Conservation (phyloP, 2,329 filamentous ascomycete genomes). For the Aspergillus glaucus region DNA sequence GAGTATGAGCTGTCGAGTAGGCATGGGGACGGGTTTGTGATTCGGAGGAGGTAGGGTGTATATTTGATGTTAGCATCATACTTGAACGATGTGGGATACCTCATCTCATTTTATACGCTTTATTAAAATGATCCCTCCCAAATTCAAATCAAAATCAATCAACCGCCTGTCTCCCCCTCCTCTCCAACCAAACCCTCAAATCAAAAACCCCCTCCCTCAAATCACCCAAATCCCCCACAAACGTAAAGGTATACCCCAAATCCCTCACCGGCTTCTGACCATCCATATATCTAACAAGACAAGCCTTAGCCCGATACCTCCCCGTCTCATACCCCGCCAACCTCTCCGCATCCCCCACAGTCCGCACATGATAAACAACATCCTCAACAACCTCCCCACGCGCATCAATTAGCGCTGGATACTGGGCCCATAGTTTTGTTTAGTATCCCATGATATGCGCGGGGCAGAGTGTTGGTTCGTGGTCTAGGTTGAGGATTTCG, state of each 20-base stretch:
- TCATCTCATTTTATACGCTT: no score
- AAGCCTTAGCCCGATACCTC: constrained; percentile 5
- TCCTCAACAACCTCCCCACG: constrained; percentile 8
- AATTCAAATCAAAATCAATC: not conserved
- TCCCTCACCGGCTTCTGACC: not conserved
- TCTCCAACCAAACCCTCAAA: not conserved
- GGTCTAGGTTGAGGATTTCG: constrained; percentile 12
- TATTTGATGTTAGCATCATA: no score
- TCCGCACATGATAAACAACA: constrained; percentile 11
- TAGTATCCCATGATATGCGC: constrained; percentile 13
- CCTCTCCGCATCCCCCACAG: constrained; percentile 6
- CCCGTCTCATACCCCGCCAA: constrained; percentile 12
- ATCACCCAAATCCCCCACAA: not conserved
- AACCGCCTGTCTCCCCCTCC: not conserved
- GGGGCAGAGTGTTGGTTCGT: constrained; percentile 8
- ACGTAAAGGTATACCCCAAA: constrained; percentile 1
- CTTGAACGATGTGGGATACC: no score
- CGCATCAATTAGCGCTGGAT: constrained; percentile 12
- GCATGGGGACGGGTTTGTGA: no score
- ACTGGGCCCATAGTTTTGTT: constrained; percentile 16
- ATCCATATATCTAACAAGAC: constrained; percentile 9
- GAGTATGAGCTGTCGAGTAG: no score
- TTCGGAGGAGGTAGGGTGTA: no score
- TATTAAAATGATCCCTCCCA: not conserved
- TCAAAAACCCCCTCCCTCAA: not conserved